phyloP scores from a whole-genome alignment of 2,329 filamentous ascomycete species.

The Pseudocercospora ulei region DNA sequence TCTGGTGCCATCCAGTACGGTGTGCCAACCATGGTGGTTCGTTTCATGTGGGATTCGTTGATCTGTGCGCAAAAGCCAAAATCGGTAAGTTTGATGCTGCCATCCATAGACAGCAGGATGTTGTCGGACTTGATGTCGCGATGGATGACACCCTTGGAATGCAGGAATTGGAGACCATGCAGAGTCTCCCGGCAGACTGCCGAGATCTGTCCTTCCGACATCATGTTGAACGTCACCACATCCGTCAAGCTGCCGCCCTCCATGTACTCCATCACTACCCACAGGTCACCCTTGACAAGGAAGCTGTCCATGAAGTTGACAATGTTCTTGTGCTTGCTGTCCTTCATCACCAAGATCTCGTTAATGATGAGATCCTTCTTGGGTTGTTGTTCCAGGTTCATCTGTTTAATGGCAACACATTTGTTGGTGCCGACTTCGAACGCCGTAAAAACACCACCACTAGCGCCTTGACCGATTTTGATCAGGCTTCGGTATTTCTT shows the following conservation, averaged over 20 bases:
- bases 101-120: slow-evolving; percentile 83
- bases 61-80: slow-evolving; percentile 98
- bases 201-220: slow-evolving; percentile 95
- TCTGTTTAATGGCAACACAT: slow-evolving; percentile 96
- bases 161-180: slow-evolving; percentile 82
- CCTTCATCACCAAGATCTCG: slow-evolving; percentile 98
- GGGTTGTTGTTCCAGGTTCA: slow-evolving; percentile 96
- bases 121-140: slow-evolving; percentile 99
- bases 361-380: slow-evolving; percentile 99
- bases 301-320: slow-evolving; percentile 99
- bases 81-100: slow-evolving; percentile 96
- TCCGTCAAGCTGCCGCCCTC: slow-evolving; percentile 95
- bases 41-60: slow-evolving; percentile 92
- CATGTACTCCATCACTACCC: slow-evolving; percentile 99
- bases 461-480: slow-evolving; percentile 96
- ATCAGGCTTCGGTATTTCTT: slow-evolving; percentile 76
- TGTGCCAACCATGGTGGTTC: slow-evolving; percentile 97
- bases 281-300: slow-evolving; percentile 77
- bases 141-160: slow-evolving; percentile 96
- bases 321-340: slow-evolving; percentile 95
- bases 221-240: slow-evolving; percentile 98
- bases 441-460: slow-evolving; percentile 87
- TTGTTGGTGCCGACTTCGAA: slow-evolving; percentile 75
- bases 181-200: slow-evolving; percentile 90
- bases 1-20: slow-evolving; percentile 99